Conservation (phyloP, 768 basidiomycete genomes). For the Russula lepida region DNA sequence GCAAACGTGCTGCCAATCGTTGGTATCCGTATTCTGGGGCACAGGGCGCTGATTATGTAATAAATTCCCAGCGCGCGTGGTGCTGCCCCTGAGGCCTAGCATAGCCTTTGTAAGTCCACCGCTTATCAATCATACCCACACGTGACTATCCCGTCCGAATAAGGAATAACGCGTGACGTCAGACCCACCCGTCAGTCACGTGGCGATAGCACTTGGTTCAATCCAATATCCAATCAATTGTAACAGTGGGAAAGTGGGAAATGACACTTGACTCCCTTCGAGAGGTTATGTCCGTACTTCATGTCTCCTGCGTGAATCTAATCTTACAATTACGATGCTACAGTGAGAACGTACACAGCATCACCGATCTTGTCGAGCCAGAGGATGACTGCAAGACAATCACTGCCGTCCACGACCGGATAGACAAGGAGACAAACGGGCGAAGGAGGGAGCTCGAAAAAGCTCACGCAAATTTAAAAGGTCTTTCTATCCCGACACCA, state of each 20-base stretch:
- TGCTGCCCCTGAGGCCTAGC: background rate
- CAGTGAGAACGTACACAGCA: conserved; percentile 62
- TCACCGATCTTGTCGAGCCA: conserved; percentile 66
- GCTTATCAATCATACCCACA: background rate
- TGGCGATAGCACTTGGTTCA: background rate
- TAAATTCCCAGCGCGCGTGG: conserved; percentile 6
- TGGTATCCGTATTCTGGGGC: conserved; percentile 18
- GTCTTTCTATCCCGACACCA: conserved; percentile 23
- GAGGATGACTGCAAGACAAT: conserved; percentile 75
- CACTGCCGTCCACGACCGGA: conserved; percentile 62
- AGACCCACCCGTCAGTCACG: conserved; percentile 14
- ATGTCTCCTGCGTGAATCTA: background rate
- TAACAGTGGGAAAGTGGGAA: background rate
- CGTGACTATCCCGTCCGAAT: background rate
- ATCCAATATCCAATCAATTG: background rate
- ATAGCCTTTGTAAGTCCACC: background rate
- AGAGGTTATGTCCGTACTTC: conserved; percentile 11
- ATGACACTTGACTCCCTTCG: conserved; percentile 5
- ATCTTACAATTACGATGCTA: background rate
- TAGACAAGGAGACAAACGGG: conserved; percentile 46
- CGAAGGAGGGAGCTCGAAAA: conserved; percentile 64
- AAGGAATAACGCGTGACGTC: conserved; percentile 15
- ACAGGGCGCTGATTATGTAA: conserved; percentile 19
- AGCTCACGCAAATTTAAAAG: conserved; percentile 54
- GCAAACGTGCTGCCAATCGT: conserved; percentile 11